These are phyloP conservation scores for Boletus patriciae DNA, from an alignment of 768 basidiomycete genomes.

Conservation along the genomic window DNA sequence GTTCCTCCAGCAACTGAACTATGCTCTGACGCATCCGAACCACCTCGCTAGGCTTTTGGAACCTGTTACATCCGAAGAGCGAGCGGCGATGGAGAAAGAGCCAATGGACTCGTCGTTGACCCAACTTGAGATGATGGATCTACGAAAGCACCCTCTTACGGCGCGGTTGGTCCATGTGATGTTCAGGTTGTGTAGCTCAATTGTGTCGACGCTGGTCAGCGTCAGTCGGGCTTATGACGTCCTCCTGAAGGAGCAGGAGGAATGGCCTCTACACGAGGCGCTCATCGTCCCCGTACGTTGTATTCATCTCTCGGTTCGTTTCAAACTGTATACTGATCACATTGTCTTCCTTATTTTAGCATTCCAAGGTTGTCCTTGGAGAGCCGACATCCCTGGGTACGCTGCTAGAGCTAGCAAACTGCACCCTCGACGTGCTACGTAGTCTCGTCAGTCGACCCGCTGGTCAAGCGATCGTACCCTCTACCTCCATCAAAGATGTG, in stretches of 20 bases:
- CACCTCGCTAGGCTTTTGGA: constrained; percentile 81
- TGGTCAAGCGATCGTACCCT: constrained; percentile 49
- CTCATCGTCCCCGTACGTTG: constrained; percentile 69
- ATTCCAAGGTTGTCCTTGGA: constrained; percentile 78
- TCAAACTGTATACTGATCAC: neutral
- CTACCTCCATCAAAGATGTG: constrained; percentile 30
- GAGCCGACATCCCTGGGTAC: constrained; percentile 87
- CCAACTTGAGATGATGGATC: constrained; percentile 53
- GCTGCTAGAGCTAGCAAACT: constrained; percentile 79
- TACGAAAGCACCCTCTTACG: constrained; percentile 67
- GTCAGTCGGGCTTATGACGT: constrained; percentile 71
- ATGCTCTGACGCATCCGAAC: constrained; percentile 88
- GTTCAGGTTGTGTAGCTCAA: constrained; percentile 66
- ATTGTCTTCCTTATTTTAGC: constrained; percentile 42
- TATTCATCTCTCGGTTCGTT: neutral
- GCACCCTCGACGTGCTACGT: constrained; percentile 70
- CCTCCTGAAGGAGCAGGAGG: constrained; percentile 61
- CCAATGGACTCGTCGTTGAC: constrained; percentile 34
- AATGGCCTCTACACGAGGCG: constrained; percentile 70
- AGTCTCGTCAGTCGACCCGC: constrained; percentile 63
- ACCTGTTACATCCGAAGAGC: constrained; percentile 75
- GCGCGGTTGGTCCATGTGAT: constrained; percentile 70
- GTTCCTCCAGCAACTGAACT: constrained; percentile 85
- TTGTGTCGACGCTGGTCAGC: constrained; percentile 66
- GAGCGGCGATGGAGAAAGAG: constrained; percentile 66